Base-by-base conservation (phyloP, 306 rosid species). In the Lathyrus oleraceus region DNA sequence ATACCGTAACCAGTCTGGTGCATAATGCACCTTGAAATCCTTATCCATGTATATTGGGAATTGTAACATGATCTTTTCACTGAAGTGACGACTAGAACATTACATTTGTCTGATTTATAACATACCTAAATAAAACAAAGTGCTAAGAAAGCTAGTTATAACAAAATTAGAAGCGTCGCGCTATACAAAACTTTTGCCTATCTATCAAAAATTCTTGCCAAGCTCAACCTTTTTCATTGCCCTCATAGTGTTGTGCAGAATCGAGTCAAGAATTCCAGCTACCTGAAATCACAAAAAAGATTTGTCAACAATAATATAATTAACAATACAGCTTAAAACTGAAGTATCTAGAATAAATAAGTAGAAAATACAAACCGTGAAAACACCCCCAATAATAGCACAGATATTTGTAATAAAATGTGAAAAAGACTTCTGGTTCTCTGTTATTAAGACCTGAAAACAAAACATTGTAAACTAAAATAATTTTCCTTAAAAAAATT, bases 361-460 rank as follows among this genome's bases (percentile, higher is more conserved):
- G 39, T 10, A 38, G 52, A 11, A 72, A 69, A 79, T 81, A 85
- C 98, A 30, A 70, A 94, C 98, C 96, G 98, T 94, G 86, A 94
- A 94, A 84, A 94, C 79, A 14, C 98, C 98, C 66, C 98, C 98
- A 63, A 94, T 90, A 52, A 94, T 94, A 14, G 98, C 98, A 7
- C 98, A 94, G 62, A 94, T 83, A 72, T 90, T 94, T 10, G 98
- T 94, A 71, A 94, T 76, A 63, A 94, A 94, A 89, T 94, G 98
- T 32, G 96, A 88, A 77, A 90, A 88, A 25, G 98, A 88, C 85
- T 80, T 94, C 73, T 25, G 81, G 76, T 84, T 87, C 75, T 94
- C 98, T 12, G 92, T 86, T 78, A 90, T 79, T 36, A 90, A 79
- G 74, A 94, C 91, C 98, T 94, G 88, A 68, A 1, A 21, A 58